These are phyloP conservation scores for Nicotiana noctiflora DNA, from an alignment of 257 asterid species.

Conservation along the genomic window DNA sequence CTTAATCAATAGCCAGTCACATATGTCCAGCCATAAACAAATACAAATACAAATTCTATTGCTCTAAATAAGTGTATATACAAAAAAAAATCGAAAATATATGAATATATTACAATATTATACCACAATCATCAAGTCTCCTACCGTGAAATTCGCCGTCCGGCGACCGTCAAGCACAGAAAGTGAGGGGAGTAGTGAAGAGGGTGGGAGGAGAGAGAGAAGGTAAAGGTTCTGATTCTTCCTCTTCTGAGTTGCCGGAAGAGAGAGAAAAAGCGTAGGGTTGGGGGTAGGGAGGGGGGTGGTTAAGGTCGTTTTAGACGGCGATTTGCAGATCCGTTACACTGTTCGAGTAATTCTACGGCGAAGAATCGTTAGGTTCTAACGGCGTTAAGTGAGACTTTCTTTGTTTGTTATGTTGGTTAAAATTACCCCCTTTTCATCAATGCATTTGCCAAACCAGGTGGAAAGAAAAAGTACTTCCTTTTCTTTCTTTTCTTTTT, in stretches of 20 bases:
- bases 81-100: neutral
- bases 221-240: slow-evolving; percentile 27
- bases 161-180: slow-evolving; percentile 8
- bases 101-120: neutral
- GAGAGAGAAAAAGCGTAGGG: slow-evolving; percentile 9
- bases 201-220: slow-evolving; percentile 12
- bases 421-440: neutral
- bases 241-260: slow-evolving; percentile 20
- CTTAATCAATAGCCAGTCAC: neutral
- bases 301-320: slow-evolving; percentile 28
- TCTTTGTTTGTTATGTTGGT: slow-evolving; percentile 11
- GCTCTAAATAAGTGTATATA: neutral
- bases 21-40: neutral
- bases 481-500: no score
- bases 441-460: neutral
- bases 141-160: neutral
- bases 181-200: slow-evolving; percentile 15
- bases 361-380: slow-evolving; percentile 1
- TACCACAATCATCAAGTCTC: neutral
- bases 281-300: no score
- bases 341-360: slow-evolving; percentile 14
- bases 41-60: neutral
- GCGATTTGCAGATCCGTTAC: slow-evolving; percentile 20
- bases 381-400: slow-evolving; percentile 32
- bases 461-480: neutral